Evolutionary conservation across 2,329 filamentous ascomycete genomes (phyloP).

Genomic region (Rutstroemia sp.): DNA sequence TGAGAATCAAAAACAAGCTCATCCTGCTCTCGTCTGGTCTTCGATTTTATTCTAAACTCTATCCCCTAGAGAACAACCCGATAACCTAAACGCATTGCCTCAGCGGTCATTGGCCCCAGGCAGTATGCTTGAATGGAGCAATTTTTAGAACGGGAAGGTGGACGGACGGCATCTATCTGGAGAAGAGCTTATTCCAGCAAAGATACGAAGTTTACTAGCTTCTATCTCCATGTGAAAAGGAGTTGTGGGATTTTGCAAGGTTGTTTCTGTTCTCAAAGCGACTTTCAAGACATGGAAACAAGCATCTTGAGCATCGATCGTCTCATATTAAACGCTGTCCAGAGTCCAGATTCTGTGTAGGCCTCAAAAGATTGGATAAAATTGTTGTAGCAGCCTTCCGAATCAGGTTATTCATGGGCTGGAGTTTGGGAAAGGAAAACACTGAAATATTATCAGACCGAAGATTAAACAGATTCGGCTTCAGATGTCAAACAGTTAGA

Average conservation of each 20-base stretch:
- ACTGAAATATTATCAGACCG: slow-evolving; percentile 9
- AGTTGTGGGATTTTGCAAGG: not conserved
- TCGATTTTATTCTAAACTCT: slow-evolving; percentile 3
- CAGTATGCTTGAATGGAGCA: not conserved
- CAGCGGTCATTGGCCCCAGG: not conserved
- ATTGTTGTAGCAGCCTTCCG: not conserved
- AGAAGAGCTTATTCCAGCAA: not conserved
- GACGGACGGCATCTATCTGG: not conserved
- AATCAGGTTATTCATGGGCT: slow-evolving; percentile 10
- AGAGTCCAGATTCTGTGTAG: not conserved
- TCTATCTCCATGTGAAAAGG: not conserved
- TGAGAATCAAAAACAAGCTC: slow-evolving; percentile 14
- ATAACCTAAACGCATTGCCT: not conserved
- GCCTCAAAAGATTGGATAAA: not conserved
- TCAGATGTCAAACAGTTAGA: slow-evolving; percentile 9
- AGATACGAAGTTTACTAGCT: not conserved
- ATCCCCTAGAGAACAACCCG: not conserved
- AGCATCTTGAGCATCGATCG: not conserved
- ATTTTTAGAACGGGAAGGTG: not conserved
- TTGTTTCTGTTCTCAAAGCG: not conserved
- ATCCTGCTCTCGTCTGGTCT: slow-evolving; percentile 25
- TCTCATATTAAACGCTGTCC: not conserved
- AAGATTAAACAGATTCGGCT: slow-evolving; percentile 21
- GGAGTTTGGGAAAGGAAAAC: not conserved
- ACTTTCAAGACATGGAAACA: not conserved